These are phyloP conservation scores for Lomentospora prolificans DNA, from an alignment of 2,329 filamentous ascomycete species.

Conservation along the genomic window DNA sequence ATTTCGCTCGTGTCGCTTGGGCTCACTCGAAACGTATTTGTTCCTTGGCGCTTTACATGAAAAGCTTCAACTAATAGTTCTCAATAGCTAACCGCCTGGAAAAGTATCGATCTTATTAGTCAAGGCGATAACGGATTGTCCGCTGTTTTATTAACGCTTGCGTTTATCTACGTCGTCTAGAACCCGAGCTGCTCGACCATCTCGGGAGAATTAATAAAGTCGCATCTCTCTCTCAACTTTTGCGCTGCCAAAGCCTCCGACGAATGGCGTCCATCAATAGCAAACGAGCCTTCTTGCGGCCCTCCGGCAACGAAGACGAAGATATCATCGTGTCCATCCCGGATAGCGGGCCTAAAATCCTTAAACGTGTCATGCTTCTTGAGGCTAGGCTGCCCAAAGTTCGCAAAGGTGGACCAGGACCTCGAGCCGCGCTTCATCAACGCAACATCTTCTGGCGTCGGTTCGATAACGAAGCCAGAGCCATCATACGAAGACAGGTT, in stretches of 20 bases:
- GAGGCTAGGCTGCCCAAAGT: constrained; percentile 23
- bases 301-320: constrained; percentile 35
- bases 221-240: constrained; percentile 35
- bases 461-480: constrained; percentile 23
- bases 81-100: no score
- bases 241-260: constrained; percentile 26
- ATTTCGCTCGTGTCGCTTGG: no score
- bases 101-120: no score
- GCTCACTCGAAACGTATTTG: no score
- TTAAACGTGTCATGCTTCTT: constrained; percentile 26
- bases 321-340: constrained; percentile 14
- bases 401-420: constrained; percentile 38
- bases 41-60: no score
- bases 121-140: no score
- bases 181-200: constrained; percentile 31
- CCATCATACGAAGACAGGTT: constrained; percentile 33
- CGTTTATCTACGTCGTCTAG: constrained; percentile 19
- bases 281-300: constrained; percentile 29
- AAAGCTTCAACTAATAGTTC: no score
- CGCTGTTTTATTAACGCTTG: no score
- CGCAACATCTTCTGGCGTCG: constrained; percentile 27
- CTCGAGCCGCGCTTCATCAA: constrained; percentile 29
- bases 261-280: constrained; percentile 24
- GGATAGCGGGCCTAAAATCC: constrained; percentile 29
- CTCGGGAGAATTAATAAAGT: constrained; percentile 32